These are phyloP conservation scores for Juglanconis sp. DNA, from an alignment of 2,329 filamentous ascomycete species.

Conservation along the genomic window DNA sequence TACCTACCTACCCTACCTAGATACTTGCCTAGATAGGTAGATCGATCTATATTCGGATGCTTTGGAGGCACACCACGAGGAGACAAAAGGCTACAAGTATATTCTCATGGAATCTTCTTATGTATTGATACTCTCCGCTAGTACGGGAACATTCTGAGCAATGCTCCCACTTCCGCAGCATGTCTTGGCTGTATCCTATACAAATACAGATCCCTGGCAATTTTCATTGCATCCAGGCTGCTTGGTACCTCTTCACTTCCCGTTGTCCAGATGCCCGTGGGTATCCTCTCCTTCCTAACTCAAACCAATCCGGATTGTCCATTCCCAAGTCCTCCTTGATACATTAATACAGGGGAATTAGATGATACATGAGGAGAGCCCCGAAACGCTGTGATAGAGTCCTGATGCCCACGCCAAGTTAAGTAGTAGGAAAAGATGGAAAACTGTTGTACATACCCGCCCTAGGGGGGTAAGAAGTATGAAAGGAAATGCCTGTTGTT, in stretches of 20 bases:
- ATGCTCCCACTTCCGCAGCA: background rate
- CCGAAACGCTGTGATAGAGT: conserved; percentile 24
- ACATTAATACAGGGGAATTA: background rate
- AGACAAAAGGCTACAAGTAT: no score
- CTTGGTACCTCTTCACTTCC: background rate
- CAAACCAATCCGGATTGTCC: background rate
- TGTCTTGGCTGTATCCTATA: background rate
- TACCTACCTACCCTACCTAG: no score
- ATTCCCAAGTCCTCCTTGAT: background rate
- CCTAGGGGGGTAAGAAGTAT: background rate
- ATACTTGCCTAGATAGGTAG: no score
- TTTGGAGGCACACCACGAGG: no score
- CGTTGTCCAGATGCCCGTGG: background rate
- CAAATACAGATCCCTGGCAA: background rate
- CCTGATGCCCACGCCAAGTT: background rate
- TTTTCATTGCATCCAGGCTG: background rate
- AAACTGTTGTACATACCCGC: background rate
- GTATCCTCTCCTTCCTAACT: background rate
- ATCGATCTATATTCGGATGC: no score
- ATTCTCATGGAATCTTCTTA: no score
- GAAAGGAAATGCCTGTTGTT: background rate
- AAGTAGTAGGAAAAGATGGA: background rate
- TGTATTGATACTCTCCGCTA: background rate
- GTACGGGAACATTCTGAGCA: background rate
- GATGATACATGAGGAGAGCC: conserved; percentile 17